Evolutionary conservation across 1,139 yeast species (phyloP).

Genomic region (Kluyveromyces sp.): DNA sequence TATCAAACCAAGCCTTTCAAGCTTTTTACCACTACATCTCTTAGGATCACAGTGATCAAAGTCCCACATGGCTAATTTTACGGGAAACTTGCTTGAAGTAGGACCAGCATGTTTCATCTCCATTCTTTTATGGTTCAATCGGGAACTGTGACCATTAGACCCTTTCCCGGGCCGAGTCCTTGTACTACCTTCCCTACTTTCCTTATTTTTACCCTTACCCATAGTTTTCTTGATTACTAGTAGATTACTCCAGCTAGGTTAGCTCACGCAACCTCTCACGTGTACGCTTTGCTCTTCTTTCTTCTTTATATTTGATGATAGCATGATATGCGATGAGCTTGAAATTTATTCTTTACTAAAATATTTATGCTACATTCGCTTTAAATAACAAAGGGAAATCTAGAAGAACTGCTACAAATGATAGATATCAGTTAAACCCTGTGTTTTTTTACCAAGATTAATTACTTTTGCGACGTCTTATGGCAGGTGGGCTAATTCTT

Average conservation of each 20-base stretch:
- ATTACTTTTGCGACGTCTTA: no score
- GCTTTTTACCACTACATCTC: slow-evolving; percentile 90
- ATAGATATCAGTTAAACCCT: no score
- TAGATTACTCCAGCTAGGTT: no score
- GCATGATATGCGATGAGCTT: background rate
- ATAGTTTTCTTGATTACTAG: slow-evolving; percentile 23
- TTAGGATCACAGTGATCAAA: slow-evolving; percentile 98
- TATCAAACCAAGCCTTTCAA: slow-evolving; percentile 81
- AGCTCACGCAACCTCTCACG: no score
- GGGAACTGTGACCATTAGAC: slow-evolving; percentile 53
- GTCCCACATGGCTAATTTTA: slow-evolving; percentile 85
- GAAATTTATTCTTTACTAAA: background rate
- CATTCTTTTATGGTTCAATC: slow-evolving; percentile 42
- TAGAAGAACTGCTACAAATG: background rate
- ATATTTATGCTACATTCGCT: no score
- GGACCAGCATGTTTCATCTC: slow-evolving; percentile 28
- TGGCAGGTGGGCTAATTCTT: no score
- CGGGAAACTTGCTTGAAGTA: slow-evolving; percentile 50
- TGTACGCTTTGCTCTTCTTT: no score
- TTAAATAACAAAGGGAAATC: no score
- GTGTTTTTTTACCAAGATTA: no score
- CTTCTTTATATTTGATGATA: background rate
- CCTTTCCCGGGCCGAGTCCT: slow-evolving; percentile 33
- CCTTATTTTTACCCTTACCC: slow-evolving; percentile 65
- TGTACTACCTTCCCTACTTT: slow-evolving; percentile 40